Conservation (phyloP, 2,329 filamentous ascomycete genomes). For the Neonectria ditissima region DNA sequence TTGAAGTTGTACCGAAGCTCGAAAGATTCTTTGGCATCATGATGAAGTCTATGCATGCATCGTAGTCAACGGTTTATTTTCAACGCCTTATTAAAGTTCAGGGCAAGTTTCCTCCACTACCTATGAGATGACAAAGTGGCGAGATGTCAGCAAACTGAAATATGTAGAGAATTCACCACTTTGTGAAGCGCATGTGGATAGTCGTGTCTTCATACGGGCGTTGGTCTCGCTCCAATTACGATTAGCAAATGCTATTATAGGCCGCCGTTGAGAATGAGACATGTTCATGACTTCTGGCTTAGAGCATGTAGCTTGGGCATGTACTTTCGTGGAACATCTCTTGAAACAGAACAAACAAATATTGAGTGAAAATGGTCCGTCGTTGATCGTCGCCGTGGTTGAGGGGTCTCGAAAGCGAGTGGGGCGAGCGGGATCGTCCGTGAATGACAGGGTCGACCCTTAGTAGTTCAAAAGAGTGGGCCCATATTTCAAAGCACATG, state of each 20-base stretch:
- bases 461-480: conserved; percentile 17
- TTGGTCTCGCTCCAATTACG: too few relatives aligned
- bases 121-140: background rate
- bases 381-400: background rate
- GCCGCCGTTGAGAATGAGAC: background rate
- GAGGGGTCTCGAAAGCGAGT: conserved; percentile 15
- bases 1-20: background rate
- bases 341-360: background rate
- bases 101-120: background rate
- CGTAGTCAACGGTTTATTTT: background rate
- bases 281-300: background rate
- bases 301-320: background rate
- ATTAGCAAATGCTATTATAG: background rate
- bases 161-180: background rate
- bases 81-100: background rate
- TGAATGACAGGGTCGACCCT: conserved; percentile 7
- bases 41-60: background rate
- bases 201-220: background rate
- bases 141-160: background rate
- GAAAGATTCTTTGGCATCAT: background rate
- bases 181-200: background rate
- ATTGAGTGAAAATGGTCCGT: background rate
- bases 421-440: conserved; percentile 33
- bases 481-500: conserved; percentile 13
- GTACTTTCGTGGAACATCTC: background rate